Conservation (phyloP, 139 green algal genomes). For the Ostreobium quekettii region DNA sequence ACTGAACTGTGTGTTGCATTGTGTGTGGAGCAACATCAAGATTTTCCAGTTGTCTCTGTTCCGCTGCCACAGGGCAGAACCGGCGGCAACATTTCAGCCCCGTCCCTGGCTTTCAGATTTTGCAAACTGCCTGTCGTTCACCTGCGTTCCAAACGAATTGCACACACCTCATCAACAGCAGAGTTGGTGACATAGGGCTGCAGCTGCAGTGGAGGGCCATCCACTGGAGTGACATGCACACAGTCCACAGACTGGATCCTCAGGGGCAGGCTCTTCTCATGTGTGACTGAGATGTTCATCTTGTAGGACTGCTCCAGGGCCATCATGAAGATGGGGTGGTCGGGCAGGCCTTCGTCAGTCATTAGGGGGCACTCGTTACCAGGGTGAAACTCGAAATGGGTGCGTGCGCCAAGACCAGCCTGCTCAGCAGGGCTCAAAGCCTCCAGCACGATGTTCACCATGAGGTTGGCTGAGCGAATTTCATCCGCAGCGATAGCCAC, state of each 20-base stretch:
- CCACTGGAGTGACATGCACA: neutral
- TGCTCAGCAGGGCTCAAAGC: neutral
- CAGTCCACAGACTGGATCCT: neutral
- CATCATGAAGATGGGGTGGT: conserved; percentile 1
- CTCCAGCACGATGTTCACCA: conserved; percentile 2
- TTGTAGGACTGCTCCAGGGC: neutral
- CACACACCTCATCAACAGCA: neutral
- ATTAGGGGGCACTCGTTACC: neutral
- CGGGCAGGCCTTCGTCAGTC: conserved; percentile 3
- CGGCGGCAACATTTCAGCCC: too few species aligned
- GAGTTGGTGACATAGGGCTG: neutral
- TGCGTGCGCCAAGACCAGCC: neutral
- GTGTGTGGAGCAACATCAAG: too few species aligned
- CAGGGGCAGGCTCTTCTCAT: neutral
- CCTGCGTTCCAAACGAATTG: too few species aligned
- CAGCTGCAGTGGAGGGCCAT: neutral
- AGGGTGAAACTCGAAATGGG: too few species aligned
- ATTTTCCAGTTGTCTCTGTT: too few species aligned
- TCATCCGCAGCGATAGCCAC: neutral
- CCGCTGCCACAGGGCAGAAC: too few species aligned
- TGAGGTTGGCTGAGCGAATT: conserved; percentile 1
- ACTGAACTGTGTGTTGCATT: too few species aligned
- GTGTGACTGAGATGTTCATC: neutral
- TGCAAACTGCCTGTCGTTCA: too few species aligned
- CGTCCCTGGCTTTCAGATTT: too few species aligned